These are phyloP conservation scores for Diutina neorugosa DNA, from an alignment of 1,139 yeast species.

Conservation along the genomic window DNA sequence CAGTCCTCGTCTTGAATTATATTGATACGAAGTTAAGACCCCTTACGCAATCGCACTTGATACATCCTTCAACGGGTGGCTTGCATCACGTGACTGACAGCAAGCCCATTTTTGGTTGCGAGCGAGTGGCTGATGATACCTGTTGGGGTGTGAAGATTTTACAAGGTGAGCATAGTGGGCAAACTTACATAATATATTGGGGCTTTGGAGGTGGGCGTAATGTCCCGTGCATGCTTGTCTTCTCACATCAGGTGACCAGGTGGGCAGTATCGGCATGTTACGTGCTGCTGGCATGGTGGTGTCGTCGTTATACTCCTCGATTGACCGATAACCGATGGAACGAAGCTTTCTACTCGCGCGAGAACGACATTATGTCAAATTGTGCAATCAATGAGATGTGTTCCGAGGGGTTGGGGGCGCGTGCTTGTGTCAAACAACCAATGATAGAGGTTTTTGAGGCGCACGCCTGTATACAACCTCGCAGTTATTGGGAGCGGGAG, in stretches of 20 bases:
- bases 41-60: neutral
- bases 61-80: neutral
- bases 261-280: too few species aligned
- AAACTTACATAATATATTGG: neutral
- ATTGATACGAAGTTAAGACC: neutral
- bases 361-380: neutral
- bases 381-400: neutral
- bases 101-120: neutral
- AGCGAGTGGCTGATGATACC: neutral
- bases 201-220: neutral
- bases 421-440: neutral
- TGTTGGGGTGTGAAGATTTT: neutral
- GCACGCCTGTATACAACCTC: neutral
- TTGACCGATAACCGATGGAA: neutral
- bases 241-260: too few species aligned
- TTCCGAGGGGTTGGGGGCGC: neutral
- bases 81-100: neutral
- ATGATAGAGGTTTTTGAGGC: neutral
- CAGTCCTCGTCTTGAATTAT: neutral
- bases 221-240: neutral
- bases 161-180: neutral
- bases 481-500: neutral
- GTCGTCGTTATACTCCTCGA: neutral
- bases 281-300: too few species aligned
- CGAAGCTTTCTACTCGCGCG: neutral